Evolutionary conservation across 495 filamentous ascomycete genomes (phyloP), one percentile per base, ranked within the genome.

Genomic region (Penicillium paradoxum): DNA sequence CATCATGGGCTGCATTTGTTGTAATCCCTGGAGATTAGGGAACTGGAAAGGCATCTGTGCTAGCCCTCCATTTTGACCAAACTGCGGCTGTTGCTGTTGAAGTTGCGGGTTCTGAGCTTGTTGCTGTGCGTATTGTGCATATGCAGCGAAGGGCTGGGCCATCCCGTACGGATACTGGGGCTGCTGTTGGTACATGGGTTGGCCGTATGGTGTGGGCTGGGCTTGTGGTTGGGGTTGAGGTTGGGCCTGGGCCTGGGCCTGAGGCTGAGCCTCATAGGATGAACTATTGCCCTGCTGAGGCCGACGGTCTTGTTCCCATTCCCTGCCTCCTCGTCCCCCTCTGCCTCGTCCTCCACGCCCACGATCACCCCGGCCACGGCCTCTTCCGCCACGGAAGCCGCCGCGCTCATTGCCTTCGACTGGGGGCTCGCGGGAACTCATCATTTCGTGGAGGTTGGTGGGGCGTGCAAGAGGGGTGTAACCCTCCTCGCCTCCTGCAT

Each of bases 391-490:
- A 52, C 71, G 62, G 66, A 71, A 60, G 51, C 60, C 59, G 57
- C 56, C 54, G 49, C 62, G 64, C 21, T 64, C 63, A 30, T 58
- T 67, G 14, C 55, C 63, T 58, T 80, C 83, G 43, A 80, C 75
- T 15, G 78, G 79, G 2, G 75, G 59, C 40, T 77, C 70, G 21
- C 69, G 67, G 4, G 56, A 40, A 19, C 62, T 67, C 72, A 80
- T 79, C 62, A 81, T 76, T 55, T 79, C 77, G 32, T 81, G 77
- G 3, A 79, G 66, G 45, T 82, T 79, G 39, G 74, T 74, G 1
- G 87, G 88, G 22, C 88, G 75, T 29, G 82, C 61, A 33, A 91
- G 73, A 27, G 86, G 86, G 49, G 80, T 84, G 68, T 90, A 91
- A 6, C 74, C 74, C 51, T 77, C 76, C 46, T 76, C 73, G 13